These are phyloP conservation scores for Ogataea parapolymorpha DNA, from an alignment of 805 yeast species.

Conservation along the genomic window DNA sequence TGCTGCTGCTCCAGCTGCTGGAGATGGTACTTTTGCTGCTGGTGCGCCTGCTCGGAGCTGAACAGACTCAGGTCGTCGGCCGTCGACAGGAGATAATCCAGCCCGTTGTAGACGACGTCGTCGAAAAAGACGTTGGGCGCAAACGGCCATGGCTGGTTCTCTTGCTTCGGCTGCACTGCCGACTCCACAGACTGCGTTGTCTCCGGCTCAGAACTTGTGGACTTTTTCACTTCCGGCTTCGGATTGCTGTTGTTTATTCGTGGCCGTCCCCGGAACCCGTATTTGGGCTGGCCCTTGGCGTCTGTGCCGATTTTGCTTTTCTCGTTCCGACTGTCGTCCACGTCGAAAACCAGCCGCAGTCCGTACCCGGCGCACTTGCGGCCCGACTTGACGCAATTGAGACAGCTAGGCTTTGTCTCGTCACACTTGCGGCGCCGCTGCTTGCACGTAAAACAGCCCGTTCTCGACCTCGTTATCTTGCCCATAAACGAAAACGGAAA, in stretches of 20 bases:
- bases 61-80: conserved; percentile 17
- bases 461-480: conserved; percentile 49
- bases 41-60: conserved; percentile 15
- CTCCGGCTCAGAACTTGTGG: neutral
- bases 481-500: conserved; percentile 12
- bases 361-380: conserved; percentile 50
- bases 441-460: conserved; percentile 60
- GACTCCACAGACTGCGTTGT: neutral
- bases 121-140: conserved; percentile 20
- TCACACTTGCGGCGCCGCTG: conserved; percentile 54
- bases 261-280: conserved; percentile 45
- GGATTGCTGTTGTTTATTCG: conserved; percentile 32
- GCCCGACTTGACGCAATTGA: conserved; percentile 44
- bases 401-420: conserved; percentile 50
- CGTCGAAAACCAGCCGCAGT: conserved; percentile 46
- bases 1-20: conserved; percentile 19
- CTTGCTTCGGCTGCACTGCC: neutral
- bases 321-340: conserved; percentile 42
- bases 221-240: neutral
- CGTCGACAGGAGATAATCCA: conserved; percentile 29
- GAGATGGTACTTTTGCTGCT: conserved; percentile 16
- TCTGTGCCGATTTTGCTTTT: conserved; percentile 12
- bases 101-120: conserved; percentile 30
- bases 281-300: conserved; percentile 34
- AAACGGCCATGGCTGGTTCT: neutral